Percentiles rank a stretch among this genome's conserved stretches.
These are phyloP conservation scores for Coprinopsis cinerea DNA, from an alignment of 768 basidiomycete species.

Conservation along the genomic window DNA sequence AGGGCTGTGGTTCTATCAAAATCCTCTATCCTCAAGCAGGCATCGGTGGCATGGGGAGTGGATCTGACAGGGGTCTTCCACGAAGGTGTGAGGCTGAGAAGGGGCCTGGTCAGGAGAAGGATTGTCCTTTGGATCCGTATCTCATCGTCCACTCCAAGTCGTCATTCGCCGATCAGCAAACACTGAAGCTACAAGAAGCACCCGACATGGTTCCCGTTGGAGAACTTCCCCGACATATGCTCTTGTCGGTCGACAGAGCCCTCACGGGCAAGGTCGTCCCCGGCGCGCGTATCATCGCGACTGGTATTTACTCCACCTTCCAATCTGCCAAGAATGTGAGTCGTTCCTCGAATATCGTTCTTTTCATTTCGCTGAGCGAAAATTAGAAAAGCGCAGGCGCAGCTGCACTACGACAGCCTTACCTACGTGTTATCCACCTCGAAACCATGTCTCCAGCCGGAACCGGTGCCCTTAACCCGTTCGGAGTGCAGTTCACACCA, in stretches of 20 bases:
- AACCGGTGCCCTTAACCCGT: constrained; percentile 71
- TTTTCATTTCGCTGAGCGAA: background rate
- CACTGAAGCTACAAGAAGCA: constrained; percentile 94
- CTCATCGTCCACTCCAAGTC: constrained; percentile 93
- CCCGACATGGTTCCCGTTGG: constrained; percentile 99
- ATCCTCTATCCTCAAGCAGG: constrained; percentile 72
- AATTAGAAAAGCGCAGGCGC: constrained; percentile 72
- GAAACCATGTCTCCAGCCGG: constrained; percentile 81
- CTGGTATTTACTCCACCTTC: constrained; percentile 96
- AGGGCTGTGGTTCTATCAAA: constrained; percentile 78
- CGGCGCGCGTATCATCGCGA: constrained; percentile 90
- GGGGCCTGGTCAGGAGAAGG: constrained; percentile 80
- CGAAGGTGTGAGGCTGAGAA: constrained; percentile 80
- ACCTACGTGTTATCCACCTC: constrained; percentile 88
- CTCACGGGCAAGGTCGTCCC: constrained; percentile 92
- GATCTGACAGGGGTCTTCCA: constrained; percentile 80
- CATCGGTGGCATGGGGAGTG: constrained; percentile 82
- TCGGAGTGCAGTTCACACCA: constrained; percentile 83
- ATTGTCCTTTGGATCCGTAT: constrained; percentile 95
- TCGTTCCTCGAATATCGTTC: constrained; percentile 7
- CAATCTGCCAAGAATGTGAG: constrained; percentile 80
- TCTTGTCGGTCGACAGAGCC: constrained; percentile 86
- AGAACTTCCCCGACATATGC: constrained; percentile 93
- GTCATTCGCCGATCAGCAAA: constrained; percentile 92
- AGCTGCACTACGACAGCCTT: constrained; percentile 88